Evolutionary conservation across 2,329 filamentous ascomycete species (phyloP), one percentile per base, ranked within the genome.

Genomic region (Venturia oleaginea): DNA sequence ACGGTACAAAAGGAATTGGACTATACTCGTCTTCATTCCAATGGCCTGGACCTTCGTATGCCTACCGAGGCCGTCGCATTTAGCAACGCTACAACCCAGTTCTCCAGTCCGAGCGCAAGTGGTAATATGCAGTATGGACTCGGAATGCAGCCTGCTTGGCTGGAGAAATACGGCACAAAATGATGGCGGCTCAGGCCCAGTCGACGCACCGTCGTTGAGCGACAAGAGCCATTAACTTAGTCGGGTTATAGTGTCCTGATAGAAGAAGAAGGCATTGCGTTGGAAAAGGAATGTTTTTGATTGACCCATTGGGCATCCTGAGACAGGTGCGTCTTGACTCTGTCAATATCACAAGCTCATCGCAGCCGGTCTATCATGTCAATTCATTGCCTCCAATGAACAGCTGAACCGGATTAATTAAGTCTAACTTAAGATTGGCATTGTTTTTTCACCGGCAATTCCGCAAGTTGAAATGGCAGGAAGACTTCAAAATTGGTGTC

Each of bases 1-100:
- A 75, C 73, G 37, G 70, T 72, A 55, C 75, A 72, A 68, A 78
- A 79, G 66, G 77, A 81, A 76, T 82, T 82, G 85, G 85, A 81
- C 87, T 66, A 78, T 87, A 69, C 83, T 88, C 40, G 81, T 84
- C 68, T 87, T 87, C 79, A 84, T 87, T 74, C 85, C 85, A 65
- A 84, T 86, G 76, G 85, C 86, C 70, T 88, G 85, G 80, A 86
- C 84, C 69, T 87, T 87, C 69, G 84, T 87, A 10, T 65, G 57
- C 34, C 62, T 34, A 85, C 83, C 72, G 83, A 87, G 75, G 86
- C 87, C 75, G 81, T 85, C 70, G 84, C 85, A 71, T 87, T 83
- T 77, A 84, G 82, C 74, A 82, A 86, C 65, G 82, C 83, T 63
- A 78, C 83, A n/a, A 72, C 81, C 64, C 82, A 85, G 69, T 87